These are phyloP conservation scores for Cucurbita pepo DNA, from an alignment of 306 rosid genomes.

Conservation along the genomic window DNA sequence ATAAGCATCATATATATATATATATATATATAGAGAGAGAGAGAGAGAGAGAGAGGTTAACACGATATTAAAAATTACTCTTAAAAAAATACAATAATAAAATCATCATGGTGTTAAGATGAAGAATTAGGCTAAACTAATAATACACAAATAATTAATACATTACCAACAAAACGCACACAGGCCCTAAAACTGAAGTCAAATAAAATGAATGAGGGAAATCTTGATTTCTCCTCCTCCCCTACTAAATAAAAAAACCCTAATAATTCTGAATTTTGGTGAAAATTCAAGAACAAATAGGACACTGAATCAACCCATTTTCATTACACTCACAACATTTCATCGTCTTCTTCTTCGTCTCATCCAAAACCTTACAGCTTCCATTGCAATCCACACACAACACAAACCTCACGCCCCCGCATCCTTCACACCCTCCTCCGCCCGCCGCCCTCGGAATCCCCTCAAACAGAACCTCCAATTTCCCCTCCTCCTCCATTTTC, in stretches of 20 bases:
- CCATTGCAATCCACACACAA: conserved; percentile 69
- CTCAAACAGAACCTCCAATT: conserved; percentile 36
- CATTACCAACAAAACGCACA: not conserved
- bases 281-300: conserved; percentile 40
- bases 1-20: not conserved
- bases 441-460: conserved; percentile 45
- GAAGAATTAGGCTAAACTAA: not conserved
- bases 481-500: conserved; percentile 81
- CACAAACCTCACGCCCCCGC: conserved; percentile 66
- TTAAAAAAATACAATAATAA: not conserved
- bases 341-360: conserved; percentile 28
- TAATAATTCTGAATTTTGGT: not conserved
- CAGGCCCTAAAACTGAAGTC: conserved; percentile 41
- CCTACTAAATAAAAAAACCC: not conserved
- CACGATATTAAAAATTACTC: not conserved
- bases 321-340: conserved; percentile 73
- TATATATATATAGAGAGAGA: too few species aligned
- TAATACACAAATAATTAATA: conserved; percentile 3
- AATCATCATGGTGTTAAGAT: not conserved
- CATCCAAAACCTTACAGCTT: conserved; percentile 75
- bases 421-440: conserved; percentile 48
- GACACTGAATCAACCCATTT: conserved; percentile 74
- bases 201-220: not conserved
- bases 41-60: not conserved
- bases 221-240: not conserved